Evolutionary conservation across 176 grass and related monocot genomes (phyloP).

Genomic region (Guadua angustifolia): DNA sequence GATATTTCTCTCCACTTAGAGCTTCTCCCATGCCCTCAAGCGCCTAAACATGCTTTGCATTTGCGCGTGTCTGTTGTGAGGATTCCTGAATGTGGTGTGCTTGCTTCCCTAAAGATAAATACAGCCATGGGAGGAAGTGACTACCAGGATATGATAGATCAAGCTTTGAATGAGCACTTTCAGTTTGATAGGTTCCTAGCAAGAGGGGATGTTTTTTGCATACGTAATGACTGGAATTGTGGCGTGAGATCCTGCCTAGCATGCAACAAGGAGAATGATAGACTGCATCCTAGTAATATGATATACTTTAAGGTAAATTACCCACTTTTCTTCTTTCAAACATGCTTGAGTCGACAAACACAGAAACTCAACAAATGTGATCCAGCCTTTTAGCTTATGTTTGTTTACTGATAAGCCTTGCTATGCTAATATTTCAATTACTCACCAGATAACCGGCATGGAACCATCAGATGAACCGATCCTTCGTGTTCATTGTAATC

Average conservation of each 20-base stretch:
- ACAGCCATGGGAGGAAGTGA: constrained; percentile 60
- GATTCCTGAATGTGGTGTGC: constrained; percentile 83
- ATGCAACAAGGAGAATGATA: constrained; percentile 60
- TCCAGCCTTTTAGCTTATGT: constrained; percentile 16
- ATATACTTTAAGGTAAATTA: constrained; percentile 73
- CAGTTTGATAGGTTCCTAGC: constrained; percentile 82
- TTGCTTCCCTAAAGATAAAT: constrained; percentile 83
- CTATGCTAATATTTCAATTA: constrained; percentile 41
- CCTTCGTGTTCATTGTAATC: constrained; percentile 70
- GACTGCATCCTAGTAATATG: constrained; percentile 50
- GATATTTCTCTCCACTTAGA: constrained; percentile 62
- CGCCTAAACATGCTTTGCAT: constrained; percentile 82
- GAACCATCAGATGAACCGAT: constrained; percentile 75
- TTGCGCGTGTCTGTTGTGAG: constrained; percentile 85
- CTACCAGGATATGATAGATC: constrained; percentile 85
- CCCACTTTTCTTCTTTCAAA: constrained; percentile 13
- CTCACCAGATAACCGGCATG: constrained; percentile 74
- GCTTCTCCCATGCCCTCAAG: constrained; percentile 67
- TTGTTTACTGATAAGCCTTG: not conserved
- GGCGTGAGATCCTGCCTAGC: constrained; percentile 56
- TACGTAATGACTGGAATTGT: constrained; percentile 77
- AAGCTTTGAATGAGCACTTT: constrained; percentile 73
- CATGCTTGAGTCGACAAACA: not conserved
- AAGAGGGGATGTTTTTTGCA: constrained; percentile 81
- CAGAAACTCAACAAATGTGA: not conserved